phyloP scores from a whole-genome alignment of 116 monocot genomes.

The Thalassia testudinum region DNA sequence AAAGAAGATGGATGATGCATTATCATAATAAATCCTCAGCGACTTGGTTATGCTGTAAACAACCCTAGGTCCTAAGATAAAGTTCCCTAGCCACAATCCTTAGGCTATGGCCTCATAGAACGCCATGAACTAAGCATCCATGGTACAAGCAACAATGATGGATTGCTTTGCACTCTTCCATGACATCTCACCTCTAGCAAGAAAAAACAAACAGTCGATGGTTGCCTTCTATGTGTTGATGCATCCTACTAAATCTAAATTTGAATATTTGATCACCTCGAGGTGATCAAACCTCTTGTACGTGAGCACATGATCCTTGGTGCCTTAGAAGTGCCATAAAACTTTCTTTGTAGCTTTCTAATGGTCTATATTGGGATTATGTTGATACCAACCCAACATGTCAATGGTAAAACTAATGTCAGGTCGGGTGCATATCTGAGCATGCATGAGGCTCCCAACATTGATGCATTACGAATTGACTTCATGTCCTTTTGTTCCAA shows the following conservation, averaged over 20 bases:
- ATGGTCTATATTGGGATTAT: not conserved
- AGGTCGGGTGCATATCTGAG: not conserved
- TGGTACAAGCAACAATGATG: not conserved
- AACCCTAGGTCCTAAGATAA: not conserved
- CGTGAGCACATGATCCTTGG: not conserved
- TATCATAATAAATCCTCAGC: too few relatives aligned
- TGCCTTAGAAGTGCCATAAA: not conserved
- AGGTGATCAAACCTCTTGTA: not conserved
- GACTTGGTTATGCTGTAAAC: too few relatives aligned
- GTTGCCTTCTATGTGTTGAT: not conserved
- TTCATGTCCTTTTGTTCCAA: not conserved
- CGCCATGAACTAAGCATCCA: conserved; percentile 2
- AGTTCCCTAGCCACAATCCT: not conserved
- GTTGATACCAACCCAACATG: not conserved
- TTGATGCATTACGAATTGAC: not conserved
- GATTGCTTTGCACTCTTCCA: conserved; percentile 3
- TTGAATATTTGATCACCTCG: not conserved
- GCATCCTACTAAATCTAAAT: not conserved
- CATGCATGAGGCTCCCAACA: not conserved
- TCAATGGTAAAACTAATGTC: not conserved
- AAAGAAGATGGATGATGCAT: too few relatives aligned
- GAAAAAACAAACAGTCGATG: not conserved
- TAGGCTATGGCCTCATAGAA: not conserved
- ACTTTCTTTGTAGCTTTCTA: not conserved
- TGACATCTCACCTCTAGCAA: not conserved